Conservation (phyloP, 495 filamentous ascomycete species). For the Aspergillus sclerotiicarbonarius region DNA sequence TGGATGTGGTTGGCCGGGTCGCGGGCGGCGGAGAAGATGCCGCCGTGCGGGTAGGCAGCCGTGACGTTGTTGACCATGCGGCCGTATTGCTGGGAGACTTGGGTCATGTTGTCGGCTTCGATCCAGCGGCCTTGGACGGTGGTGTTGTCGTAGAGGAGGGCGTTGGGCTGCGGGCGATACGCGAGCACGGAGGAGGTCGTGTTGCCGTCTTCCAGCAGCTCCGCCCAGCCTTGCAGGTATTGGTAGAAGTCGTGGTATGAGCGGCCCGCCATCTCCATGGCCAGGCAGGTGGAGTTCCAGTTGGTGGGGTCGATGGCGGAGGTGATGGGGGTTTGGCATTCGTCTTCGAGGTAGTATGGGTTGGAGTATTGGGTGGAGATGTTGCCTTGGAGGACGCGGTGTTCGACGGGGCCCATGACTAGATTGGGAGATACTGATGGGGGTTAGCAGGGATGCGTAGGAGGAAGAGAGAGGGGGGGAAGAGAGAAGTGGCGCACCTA, state of each 20-base stretch:
- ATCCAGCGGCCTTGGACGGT: constrained; percentile 64
- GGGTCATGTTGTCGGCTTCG: constrained; percentile 43
- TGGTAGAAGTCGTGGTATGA: constrained; percentile 54
- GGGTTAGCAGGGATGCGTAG: neutral
- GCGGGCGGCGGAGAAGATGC: constrained; percentile 58
- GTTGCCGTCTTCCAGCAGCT: constrained; percentile 33
- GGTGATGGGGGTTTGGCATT: constrained; percentile 61
- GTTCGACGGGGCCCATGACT: constrained; percentile 46
- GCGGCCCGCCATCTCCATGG: constrained; percentile 62
- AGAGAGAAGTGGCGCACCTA: constrained; percentile 37
- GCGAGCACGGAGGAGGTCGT: constrained; percentile 34
- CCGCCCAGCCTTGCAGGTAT: constrained; percentile 49
- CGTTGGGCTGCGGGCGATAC: constrained; percentile 50
- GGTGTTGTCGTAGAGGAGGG: constrained; percentile 63
- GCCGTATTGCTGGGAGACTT: constrained; percentile 39
- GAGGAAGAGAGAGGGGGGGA: neutral
- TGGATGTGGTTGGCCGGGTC: constrained; percentile 60
- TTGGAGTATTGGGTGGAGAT: constrained; percentile 62
- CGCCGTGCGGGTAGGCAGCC: constrained; percentile 69
- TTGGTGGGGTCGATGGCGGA: constrained; percentile 28
- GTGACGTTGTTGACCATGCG: constrained; percentile 70
- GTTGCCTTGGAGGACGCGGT: constrained; percentile 46
- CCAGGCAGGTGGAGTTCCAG: constrained; percentile 55
- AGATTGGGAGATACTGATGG: constrained; percentile 62
- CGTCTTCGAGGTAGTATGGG: constrained; percentile 43